Conservation (phyloP, 2,329 filamentous ascomycete species). For the Pochonia chlamydosporia region DNA sequence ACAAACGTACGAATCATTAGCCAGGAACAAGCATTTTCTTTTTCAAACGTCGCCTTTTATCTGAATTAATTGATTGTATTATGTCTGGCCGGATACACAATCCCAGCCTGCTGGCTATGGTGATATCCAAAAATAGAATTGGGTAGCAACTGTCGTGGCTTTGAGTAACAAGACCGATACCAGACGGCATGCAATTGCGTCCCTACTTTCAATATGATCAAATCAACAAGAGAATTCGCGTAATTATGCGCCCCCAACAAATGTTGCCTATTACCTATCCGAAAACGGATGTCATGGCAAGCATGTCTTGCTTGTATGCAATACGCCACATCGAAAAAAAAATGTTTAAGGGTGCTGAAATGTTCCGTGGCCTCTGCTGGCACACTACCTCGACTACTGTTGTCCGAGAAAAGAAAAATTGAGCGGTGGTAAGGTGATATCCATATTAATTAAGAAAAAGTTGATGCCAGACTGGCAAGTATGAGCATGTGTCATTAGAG, state of each 20-base stretch:
- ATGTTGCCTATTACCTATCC: no score
- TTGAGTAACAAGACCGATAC: no score
- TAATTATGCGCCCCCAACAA: no score
- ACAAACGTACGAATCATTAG: background rate
- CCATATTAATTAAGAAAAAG: background rate
- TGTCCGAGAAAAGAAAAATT: background rate
- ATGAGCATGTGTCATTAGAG: background rate
- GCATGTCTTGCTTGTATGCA: no score
- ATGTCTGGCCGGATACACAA: background rate
- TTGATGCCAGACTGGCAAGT: background rate
- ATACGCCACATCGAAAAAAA: no score
- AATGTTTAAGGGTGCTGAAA: no score
- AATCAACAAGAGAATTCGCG: background rate
- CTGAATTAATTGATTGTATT: background rate
- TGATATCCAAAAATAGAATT: background rate
- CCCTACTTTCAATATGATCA: background rate
- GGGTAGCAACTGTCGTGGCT: conserved; percentile 1
- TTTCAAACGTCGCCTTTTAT: background rate
- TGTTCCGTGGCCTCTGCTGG: no score
- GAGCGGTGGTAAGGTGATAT: background rate
- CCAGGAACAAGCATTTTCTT: background rate
- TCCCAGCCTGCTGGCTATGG: background rate
- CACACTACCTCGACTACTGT: no score
- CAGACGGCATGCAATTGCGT: no score
- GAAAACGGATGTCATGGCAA: no score